A percentile compares a stretch with the other conserved stretches of the same genome.
Evolutionary conservation across 306 rosid species (phyloP).

Genomic region (Cicer arietinum): DNA sequence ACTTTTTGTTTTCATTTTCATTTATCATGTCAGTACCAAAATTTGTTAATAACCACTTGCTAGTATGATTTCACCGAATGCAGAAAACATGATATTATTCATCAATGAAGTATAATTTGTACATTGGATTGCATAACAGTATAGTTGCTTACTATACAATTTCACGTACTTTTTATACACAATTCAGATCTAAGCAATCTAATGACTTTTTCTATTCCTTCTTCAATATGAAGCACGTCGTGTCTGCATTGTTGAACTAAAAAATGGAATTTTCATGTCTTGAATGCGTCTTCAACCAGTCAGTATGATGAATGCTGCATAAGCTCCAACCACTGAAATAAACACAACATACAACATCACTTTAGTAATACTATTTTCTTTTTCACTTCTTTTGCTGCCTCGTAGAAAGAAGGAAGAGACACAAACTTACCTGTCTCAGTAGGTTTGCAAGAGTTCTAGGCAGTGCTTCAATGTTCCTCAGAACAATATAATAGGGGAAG

Average conservation of each 20-base stretch:
- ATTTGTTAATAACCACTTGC: neutral
- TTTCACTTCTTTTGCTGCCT: neutral
- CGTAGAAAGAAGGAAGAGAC: neutral
- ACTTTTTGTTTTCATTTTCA: no score
- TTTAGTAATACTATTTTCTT: neutral
- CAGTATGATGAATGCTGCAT: conserved; percentile 58
- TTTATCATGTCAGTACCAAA: neutral
- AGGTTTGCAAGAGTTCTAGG: conserved; percentile 86
- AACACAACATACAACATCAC: conserved; percentile 18
- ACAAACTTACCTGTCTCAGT: conserved; percentile 71
- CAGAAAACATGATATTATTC: no score
- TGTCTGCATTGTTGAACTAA: neutral
- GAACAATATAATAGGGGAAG: conserved; percentile 76
- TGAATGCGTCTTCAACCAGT: conserved; percentile 14
- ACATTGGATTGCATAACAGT: conserved; percentile 1
- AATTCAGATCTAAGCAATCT: neutral
- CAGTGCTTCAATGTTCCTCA: conserved; percentile 78
- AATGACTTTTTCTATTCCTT: neutral
- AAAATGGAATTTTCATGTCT: conserved; percentile 1
- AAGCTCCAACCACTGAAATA: conserved; percentile 90
- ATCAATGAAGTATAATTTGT: conserved; percentile 1
- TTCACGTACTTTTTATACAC: neutral
- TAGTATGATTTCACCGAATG: no score
- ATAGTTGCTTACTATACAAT: neutral
- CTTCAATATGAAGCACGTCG: conserved; percentile 12